A percentile compares a stretch with the other conserved stretches of the same genome.
Conservation (phyloP, 257 asterid genomes). For the Rauvolfia tetraphylla region DNA sequence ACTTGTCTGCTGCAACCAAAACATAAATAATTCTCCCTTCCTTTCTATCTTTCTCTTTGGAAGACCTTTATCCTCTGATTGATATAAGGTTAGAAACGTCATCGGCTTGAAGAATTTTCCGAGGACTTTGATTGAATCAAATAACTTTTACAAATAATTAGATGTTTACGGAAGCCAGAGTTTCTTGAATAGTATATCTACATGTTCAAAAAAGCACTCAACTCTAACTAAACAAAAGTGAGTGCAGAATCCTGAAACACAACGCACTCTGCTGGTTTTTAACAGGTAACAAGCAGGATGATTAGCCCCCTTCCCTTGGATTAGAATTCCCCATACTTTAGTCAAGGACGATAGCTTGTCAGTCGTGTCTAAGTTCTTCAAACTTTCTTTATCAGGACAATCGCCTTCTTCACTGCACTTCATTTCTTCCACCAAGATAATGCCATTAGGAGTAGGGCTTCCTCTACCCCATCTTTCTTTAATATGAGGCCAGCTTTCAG, state of each 20-base stretch:
- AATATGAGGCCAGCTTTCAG: conserved; percentile 25
- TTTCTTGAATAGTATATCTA: conserved; percentile 22
- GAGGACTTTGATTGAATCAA: neutral
- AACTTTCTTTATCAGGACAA: neutral
- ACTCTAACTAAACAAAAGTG: conserved; percentile 31
- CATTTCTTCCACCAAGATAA: conserved; percentile 32
- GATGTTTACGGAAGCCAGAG: conserved; percentile 26
- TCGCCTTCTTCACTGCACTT: conserved; percentile 2
- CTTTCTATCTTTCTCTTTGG: too few relatives aligned
- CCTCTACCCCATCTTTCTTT: conserved; percentile 27
- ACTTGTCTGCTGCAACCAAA: too few relatives aligned
- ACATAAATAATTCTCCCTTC: too few relatives aligned
- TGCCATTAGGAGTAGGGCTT: conserved; percentile 20
- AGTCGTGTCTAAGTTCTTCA: neutral
- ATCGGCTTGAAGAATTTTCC: neutral
- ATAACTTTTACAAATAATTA: neutral
- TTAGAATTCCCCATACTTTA: conserved; percentile 30
- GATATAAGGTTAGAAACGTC: neutral
- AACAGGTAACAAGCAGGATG: conserved; percentile 34
- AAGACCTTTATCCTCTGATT: neutral
- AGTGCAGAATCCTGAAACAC: conserved; percentile 31
- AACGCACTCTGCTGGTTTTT: conserved; percentile 27
- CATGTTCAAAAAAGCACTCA: conserved; percentile 25
- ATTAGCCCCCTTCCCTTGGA: conserved; percentile 34
- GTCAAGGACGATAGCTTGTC: conserved; percentile 5